A percentile compares a stretch with the other conserved stretches of the same genome.
Conservation (phyloP, 306 rosid species). For the Gastrolobium bilobum region DNA sequence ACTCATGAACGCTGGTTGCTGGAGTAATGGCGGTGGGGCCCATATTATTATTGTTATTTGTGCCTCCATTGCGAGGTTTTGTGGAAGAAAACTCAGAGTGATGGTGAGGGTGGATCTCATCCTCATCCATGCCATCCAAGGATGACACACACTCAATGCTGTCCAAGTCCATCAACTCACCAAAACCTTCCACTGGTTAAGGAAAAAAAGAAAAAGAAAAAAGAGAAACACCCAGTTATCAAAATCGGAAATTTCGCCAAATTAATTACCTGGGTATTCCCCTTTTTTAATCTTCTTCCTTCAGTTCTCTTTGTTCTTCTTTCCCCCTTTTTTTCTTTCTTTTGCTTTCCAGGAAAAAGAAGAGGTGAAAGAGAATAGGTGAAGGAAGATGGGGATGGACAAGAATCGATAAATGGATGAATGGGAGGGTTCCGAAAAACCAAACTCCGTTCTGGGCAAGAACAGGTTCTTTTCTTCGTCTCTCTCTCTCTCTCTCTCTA, state of each 20-base stretch:
- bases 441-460: conserved; percentile 56
- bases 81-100: conserved; percentile 79
- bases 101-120: conserved; percentile 90
- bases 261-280: conserved; percentile 51
- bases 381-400: conserved; percentile 44
- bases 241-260: conserved; percentile 46
- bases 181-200: conserved; percentile 31
- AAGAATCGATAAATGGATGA: conserved; percentile 40
- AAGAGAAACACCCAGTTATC: conserved; percentile 53
- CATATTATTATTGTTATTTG: conserved; percentile 50
- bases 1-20: conserved; percentile 94
- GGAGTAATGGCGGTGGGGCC: conserved; percentile 76
- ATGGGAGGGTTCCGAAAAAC: conserved; percentile 53
- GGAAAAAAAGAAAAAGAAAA: not conserved
- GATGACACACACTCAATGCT: conserved; percentile 91
- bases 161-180: conserved; percentile 77
- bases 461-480: conserved; percentile 72
- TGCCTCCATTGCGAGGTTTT: conserved; percentile 71
- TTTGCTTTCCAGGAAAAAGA: conserved; percentile 23
- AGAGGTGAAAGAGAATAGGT: conserved; percentile 41
- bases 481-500: conserved; percentile 46
- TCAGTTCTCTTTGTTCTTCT: conserved; percentile 38
- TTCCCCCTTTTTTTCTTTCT: not conserved
- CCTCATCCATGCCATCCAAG: conserved; percentile 85
- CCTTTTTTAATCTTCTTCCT: conserved; percentile 38